Evolutionary conservation across 2,329 filamentous ascomycete genomes (phyloP).

Genomic region (Beauveria pseudobassiana): DNA sequence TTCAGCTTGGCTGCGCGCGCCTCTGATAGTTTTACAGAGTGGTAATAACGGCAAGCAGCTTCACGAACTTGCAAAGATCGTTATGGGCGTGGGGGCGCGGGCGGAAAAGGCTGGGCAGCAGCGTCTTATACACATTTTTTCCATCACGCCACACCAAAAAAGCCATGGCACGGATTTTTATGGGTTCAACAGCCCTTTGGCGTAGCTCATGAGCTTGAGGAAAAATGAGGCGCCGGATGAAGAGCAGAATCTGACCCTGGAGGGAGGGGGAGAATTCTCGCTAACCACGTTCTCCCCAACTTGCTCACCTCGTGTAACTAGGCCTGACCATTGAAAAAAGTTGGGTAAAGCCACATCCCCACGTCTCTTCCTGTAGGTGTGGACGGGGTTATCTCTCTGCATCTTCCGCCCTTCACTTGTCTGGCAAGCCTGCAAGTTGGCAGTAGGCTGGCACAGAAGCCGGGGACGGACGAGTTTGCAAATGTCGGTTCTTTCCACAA

Average conservation of each 20-base stretch:
- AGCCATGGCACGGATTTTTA: neutral
- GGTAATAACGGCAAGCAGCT: neutral
- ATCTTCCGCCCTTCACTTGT: neutral
- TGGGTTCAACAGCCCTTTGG: neutral
- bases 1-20: too few species aligned
- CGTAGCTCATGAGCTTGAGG: neutral
- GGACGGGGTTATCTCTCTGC: neutral
- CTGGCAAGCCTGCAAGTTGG: neutral
- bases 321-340: neutral
- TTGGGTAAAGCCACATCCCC: conserved; percentile 7
- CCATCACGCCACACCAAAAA: neutral
- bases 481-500: neutral
- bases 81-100: neutral
- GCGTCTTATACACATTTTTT: neutral
- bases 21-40: neutral
- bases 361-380: neutral
- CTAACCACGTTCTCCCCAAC: neutral
- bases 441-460: neutral
- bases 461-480: too few species aligned
- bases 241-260: neutral
- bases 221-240: neutral
- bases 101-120: neutral
- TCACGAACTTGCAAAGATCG: neutral
- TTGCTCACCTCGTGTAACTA: neutral
- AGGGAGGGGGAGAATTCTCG: neutral